Evolutionary conservation across 1,139 yeast species (phyloP).

Genomic region (Martiniozyma asiatica): DNA sequence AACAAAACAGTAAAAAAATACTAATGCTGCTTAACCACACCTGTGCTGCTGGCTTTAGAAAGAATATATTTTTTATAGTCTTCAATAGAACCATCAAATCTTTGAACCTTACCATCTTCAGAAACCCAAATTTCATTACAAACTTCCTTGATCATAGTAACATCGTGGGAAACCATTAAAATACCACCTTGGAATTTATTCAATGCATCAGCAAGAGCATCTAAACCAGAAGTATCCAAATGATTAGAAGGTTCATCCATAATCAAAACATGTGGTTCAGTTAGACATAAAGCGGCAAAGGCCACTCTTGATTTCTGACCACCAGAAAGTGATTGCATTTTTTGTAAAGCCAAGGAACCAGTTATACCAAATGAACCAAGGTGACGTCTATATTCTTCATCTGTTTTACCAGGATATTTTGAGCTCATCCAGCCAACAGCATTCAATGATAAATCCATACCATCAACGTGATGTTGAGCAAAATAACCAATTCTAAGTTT

Average conservation of each 20-base stretch:
- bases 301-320: conserved; percentile 99
- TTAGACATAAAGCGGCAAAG: conserved; percentile 85
- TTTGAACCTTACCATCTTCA: conserved; percentile 68
- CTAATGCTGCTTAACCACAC: conserved; percentile 79
- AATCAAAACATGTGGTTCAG: conserved; percentile 84
- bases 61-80: conserved; percentile 86
- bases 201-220: conserved; percentile 85
- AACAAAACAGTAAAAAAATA: no score
- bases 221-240: conserved; percentile 95
- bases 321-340: conserved; percentile 83
- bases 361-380: conserved; percentile 95
- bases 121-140: conserved; percentile 94
- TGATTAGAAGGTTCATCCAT: conserved; percentile 98
- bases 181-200: conserved; percentile 88
- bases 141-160: conserved; percentile 72
- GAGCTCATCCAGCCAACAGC: conserved; percentile 94
- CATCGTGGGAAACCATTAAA: conserved; percentile 96
- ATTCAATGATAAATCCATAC: conserved; percentile 80
- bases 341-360: conserved; percentile 85
- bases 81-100: conserved; percentile 73
- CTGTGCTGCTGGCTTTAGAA: conserved; percentile 63
- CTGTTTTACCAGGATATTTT: conserved; percentile 84
- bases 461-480: conserved; percentile 98
- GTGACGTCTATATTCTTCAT: conserved; percentile 94
- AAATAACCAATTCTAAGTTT: conserved; percentile 90